Percentiles rank a stretch among this genome's conserved stretches.
Evolutionary conservation across 371 early-diverging fungal species (phyloP).

Genomic region (Umbelopsis sp.): DNA sequence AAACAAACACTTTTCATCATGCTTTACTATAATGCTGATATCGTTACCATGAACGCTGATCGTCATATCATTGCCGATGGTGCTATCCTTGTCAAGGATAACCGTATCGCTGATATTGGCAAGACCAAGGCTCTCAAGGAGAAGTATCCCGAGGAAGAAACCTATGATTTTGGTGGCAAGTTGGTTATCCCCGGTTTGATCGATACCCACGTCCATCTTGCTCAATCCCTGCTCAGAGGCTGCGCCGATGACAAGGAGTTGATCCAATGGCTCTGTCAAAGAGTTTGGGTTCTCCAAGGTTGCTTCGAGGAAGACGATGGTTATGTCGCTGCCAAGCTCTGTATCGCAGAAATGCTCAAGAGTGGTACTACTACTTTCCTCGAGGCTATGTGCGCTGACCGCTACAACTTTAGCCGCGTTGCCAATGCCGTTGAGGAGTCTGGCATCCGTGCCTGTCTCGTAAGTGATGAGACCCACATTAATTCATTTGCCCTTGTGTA

Average conservation of each 20-base stretch:
- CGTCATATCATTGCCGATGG: constrained; percentile 32
- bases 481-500: too few species aligned
- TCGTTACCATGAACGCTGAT: constrained; percentile 29
- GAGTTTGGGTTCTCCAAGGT: constrained; percentile 32
- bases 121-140: constrained; percentile 24
- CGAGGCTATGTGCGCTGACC: constrained; percentile 32
- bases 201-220: constrained; percentile 32
- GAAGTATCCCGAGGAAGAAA: constrained; percentile 25
- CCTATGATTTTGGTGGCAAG: constrained; percentile 27
- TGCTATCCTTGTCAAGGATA: constrained; percentile 27
- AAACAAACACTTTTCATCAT: constrained; percentile 3
- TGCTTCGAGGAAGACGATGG: constrained; percentile 28
- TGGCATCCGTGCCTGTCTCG: constrained; percentile 28
- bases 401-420: constrained; percentile 31
- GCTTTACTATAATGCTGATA: constrained; percentile 31
- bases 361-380: constrained; percentile 32
- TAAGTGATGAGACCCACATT: background rate
- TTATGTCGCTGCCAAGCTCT: constrained; percentile 30
- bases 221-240: constrained; percentile 30
- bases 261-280: constrained; percentile 32
- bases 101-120: constrained; percentile 26
- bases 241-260: constrained; percentile 31
- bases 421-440: constrained; percentile 31
- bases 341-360: constrained; percentile 34
- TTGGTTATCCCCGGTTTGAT: constrained; percentile 29